Evolutionary conservation across 345 rosid genomes (phyloP), one percentile per base, ranked within the genome.

Genomic region (Hibiscus trionum): DNA sequence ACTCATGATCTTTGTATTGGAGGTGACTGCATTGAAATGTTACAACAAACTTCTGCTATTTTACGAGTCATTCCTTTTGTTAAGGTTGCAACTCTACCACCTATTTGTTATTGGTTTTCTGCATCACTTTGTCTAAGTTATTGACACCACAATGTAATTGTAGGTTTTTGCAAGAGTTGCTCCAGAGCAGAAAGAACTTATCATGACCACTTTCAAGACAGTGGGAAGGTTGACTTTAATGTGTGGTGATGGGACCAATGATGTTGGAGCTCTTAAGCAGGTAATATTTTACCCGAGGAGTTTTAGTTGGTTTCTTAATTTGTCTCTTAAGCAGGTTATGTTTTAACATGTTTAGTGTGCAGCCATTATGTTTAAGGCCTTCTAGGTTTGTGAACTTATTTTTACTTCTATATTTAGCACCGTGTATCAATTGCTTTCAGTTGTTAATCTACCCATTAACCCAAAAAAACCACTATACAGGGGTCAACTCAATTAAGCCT

Each of bases 131-230:
- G 61, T 24, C 44, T 72, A 35, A 50, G 71, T 64, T 35, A 72
- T 58, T 33, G 37, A 21, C 64, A 19, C 17, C 31, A 11, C 42
- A 46, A 29, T 63, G 49, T 75, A 14, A 24, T 78, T 27, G 64
- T 83, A 95, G 99, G 98, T 95, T 56, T 95, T 95, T 82, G 99
- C 99, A 3, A 90, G 99, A 86, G 98, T 95, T 78, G 97, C 99
- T 80, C 98, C 99, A 19, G 94, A 92, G 76, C 99, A 95, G 81
- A 95, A 95, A 69, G 99, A 95, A 79, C 86, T 92, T 44, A 92
- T 95, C 75, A 69, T 93, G 87, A 93, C 91, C 35, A 92, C 99
- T 37, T 91, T 89, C 68, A 95, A 93, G 80, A 81, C 90, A n/a
- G 97, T 93, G 29, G 94, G 99, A 49, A 49, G 53, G 16, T 49